Percentiles rank a stretch among this genome's conserved stretches.
Evolutionary conservation across 1,284 basidiomycete genomes (phyloP).

Genomic region (Tylopilus sp.): DNA sequence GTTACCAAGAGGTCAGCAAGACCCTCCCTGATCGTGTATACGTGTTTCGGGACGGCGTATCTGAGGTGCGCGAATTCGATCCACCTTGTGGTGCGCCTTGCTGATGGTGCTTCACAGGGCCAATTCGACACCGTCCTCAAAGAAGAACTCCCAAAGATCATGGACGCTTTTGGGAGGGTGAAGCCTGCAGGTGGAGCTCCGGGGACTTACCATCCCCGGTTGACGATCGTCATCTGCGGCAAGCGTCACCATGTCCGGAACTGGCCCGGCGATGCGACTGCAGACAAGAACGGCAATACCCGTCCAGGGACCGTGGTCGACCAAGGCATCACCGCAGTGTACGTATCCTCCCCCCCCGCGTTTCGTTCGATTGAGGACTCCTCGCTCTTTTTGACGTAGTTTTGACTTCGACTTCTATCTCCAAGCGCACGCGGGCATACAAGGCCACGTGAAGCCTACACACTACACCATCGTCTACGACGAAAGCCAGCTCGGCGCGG

Average conservation of each 20-base stretch:
- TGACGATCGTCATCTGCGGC: slow-evolving; percentile 75
- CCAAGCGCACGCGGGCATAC: slow-evolving; percentile 56
- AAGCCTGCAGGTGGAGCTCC: slow-evolving; percentile 27
- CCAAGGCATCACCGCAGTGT: slow-evolving; percentile 67
- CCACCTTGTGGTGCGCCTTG: background rate
- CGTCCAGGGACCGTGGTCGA: slow-evolving; percentile 73
- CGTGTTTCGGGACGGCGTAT: slow-evolving; percentile 67
- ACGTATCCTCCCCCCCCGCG: slow-evolving; percentile 21
- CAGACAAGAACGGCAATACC: slow-evolving; percentile 66
- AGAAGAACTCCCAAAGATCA: slow-evolving; percentile 58
- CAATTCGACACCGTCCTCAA: slow-evolving; percentile 61
- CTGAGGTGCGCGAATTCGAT: slow-evolving; percentile 48
- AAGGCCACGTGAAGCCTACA: slow-evolving; percentile 50
- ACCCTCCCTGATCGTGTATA: slow-evolving; percentile 55
- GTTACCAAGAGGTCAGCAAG: slow-evolving; percentile 53
- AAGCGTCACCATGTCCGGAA: slow-evolving; percentile 76
- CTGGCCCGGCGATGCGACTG: slow-evolving; percentile 49
- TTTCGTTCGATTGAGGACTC: background rate
- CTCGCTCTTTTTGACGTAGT: slow-evolving; percentile 28
- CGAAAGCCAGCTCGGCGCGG: slow-evolving; percentile 59
- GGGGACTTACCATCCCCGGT: slow-evolving; percentile 52
- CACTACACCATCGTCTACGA: slow-evolving; percentile 76
- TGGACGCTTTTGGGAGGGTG: slow-evolving; percentile 56
- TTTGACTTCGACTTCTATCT: slow-evolving; percentile 78
- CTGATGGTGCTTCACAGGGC: slow-evolving; percentile 41